Percentiles rank a stretch among this genome's conserved stretches.
Conservation (phyloP, 2,329 filamentous ascomycete species). For the Trichoderma sp. region DNA sequence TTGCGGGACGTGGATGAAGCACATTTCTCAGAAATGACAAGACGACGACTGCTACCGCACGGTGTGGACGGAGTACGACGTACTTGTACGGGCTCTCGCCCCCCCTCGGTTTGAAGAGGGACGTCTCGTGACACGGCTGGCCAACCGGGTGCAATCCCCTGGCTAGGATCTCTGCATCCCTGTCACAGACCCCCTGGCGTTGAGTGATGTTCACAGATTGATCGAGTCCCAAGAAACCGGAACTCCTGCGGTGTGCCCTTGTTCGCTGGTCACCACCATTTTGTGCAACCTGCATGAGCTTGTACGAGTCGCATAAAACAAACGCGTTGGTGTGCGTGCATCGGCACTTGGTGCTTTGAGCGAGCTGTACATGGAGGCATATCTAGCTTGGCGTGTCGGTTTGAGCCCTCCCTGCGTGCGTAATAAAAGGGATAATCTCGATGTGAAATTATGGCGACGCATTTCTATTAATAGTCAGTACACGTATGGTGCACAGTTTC, state of each 20-base stretch:
- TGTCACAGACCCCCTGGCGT: neutral
- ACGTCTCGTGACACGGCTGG: conserved; percentile 11
- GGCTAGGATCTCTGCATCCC: conserved; percentile 11
- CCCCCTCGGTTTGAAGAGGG: neutral
- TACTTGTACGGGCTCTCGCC: neutral
- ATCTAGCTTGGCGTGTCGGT: neutral
- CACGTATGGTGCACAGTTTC: neutral
- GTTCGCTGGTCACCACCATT: neutral
- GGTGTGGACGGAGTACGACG: neutral
- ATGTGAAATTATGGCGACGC: neutral
- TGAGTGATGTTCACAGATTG: conserved; percentile 13
- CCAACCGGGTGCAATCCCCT: conserved; percentile 14
- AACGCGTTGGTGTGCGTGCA: neutral
- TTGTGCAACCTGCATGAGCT: neutral
- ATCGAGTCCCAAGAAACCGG: conserved; percentile 18
- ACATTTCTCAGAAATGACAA: neutral
- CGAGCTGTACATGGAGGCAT: neutral
- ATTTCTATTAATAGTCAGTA: neutral
- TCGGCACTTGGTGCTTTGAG: neutral
- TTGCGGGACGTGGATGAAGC: neutral
- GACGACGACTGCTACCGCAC: neutral
- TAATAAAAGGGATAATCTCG: neutral
- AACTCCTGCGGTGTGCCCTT: neutral
- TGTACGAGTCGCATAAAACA: neutral
- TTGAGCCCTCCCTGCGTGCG: neutral